phyloP scores from a whole-genome alignment of 345 rosid species.

The Syzygium grande region DNA sequence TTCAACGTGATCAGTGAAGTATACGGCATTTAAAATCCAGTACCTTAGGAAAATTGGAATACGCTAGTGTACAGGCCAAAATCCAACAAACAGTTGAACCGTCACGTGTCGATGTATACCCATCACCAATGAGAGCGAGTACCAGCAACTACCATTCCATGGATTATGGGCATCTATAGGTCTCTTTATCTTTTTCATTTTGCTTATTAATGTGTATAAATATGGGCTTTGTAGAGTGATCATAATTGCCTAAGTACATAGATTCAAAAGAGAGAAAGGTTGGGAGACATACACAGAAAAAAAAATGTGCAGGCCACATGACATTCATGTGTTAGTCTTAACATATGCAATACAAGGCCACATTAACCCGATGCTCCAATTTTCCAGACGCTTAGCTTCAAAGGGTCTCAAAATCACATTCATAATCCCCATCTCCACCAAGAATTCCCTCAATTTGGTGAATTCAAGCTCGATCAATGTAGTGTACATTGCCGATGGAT shows the following conservation, averaged over 20 bases:
- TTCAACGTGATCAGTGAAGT: too few species aligned
- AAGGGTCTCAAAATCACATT: constrained; percentile 39
- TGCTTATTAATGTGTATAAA: not conserved
- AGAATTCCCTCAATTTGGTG: constrained; percentile 21
- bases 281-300: constrained; percentile 6
- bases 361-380: constrained; percentile 51
- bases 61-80: not conserved
- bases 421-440: constrained; percentile 10
- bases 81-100: not conserved
- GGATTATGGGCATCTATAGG: not conserved
- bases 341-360: constrained; percentile 48
- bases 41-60: not conserved
- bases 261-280: not conserved
- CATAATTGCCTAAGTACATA: not conserved
- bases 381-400: constrained; percentile 42
- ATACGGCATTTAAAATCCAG: not conserved
- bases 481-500: constrained; percentile 20
- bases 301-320: not conserved
- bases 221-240: not conserved
- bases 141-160: not conserved
- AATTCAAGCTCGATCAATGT: constrained; percentile 11
- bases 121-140: not conserved
- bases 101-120: not conserved
- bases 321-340: constrained; percentile 9
- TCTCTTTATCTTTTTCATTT: not conserved